Base-by-base conservation (phyloP, 2,329 filamentous ascomycete species). In the Paracoccidioides brasiliensis region DNA sequence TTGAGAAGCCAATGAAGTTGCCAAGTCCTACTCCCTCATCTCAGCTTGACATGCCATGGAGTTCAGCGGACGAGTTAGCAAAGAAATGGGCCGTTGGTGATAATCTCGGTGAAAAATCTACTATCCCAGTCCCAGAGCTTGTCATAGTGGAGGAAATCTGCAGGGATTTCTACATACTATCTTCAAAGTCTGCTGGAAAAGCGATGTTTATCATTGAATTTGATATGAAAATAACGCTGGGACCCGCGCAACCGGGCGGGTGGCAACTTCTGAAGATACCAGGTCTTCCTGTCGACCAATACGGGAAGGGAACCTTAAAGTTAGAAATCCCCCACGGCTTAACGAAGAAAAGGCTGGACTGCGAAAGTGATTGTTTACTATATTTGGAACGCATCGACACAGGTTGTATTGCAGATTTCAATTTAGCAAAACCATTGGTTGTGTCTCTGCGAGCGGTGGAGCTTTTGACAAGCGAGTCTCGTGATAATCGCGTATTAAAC, bases 1-100 rank as follows among this genome's bases (percentile, higher is more conserved):
- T 32, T 6, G 52, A 55, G 8, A 55, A 56, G 32, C 44, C 38
- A 15, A 56, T 60, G 14, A 33, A 55, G 7, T 58, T 58, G 22
- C 58, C 60, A 30, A 64, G 61, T 40, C 63, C 61, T 40, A 57
- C 57, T 2, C 53, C 59, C 14, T 62, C 62, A 8, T 64, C 61
- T 2, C 59, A 60, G 38, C 54, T 56, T n/a, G 54, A 56, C 22
- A 57, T 63, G 33, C 59, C 59, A 15, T 63, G 61, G 62, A 55
- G 55, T 32, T 59, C 59, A 12, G 55, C 58, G 28, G 37, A 56
- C 35, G 35, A 54, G 38, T 12, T 63, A 53, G 46, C 43, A 46
- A 44, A n/a, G 46, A 48, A 42, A 35, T 45, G 49, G 4, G 44
- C 37, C 15, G 32, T 9, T 7, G 46, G 12, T 5, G 22, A 15